Base-by-base conservation (phyloP, 148 eudicot genomes). In the Bassia scoparia region DNA sequence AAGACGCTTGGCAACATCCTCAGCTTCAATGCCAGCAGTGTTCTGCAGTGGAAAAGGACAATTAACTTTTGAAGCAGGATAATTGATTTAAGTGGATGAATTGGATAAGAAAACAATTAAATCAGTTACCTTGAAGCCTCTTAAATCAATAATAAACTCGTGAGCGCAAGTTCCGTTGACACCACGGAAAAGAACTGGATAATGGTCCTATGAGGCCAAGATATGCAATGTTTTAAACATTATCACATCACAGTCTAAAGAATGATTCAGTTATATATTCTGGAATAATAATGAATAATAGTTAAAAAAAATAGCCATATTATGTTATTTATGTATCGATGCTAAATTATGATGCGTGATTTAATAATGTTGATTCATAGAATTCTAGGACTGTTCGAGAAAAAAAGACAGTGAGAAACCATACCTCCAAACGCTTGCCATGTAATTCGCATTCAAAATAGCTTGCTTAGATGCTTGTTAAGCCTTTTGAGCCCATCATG, bases 341-440 rank as follows among this genome's bases (percentile, higher is more conserved):
- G 65, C 33, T 18, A 61, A 21, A 31, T 31, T 31, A 41, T 37
- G 3, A 37, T 37, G 41, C 7, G 41, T 37, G 7, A 37, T 37
- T 37, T 41, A 41, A 0, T 6, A 41, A 41, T 41, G 1, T 41
- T 2, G 3, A 61, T 49, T 62, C 5, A 29, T 11, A 12, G 26
- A 53, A 21, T 17, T 26, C 23, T 14, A 46, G 23, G 35, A 35
- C 46, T 69, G 27, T 23, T 61, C 33, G 60, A 33, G 37, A 60
- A 65, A 38, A 68, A 31, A 70, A 4, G 67, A n/a, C 16, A 23
- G 0, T n/a, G 73, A 73, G 71, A 64, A 50, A 27, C 50, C 60
- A 60, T 72, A 95, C 98, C 98, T 95, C 98, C 79, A 95, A 83
- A 74, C 96, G 90, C 79, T 95, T 95, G 97, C 97, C 98, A 95